These are phyloP conservation scores for Cupressus sempervirens DNA, from an alignment of 75 land plant species.

Conservation along the genomic window DNA sequence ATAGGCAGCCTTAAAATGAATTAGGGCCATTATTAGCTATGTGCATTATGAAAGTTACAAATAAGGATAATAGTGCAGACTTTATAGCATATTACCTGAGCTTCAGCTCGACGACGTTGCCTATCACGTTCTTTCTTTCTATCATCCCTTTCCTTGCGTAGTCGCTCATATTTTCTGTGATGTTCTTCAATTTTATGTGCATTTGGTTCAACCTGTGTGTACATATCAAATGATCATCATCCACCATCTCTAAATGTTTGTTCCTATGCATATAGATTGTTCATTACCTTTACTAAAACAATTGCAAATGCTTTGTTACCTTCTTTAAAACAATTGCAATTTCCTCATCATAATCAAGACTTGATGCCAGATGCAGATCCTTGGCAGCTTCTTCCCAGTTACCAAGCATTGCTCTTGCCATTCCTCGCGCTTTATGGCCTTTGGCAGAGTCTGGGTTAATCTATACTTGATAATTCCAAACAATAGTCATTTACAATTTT, in stretches of 20 bases:
- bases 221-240: not conserved
- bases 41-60: not conserved
- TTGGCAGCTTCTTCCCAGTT: conserved; percentile 94
- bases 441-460: conserved; percentile 97
- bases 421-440: conserved; percentile 88
- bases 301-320: too few species aligned
- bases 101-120: conserved; percentile 72
- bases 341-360: conserved; percentile 94
- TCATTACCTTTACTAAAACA: conserved; percentile 72
- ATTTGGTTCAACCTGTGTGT: conserved; percentile 88
- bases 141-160: conserved; percentile 74
- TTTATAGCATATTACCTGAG: conserved; percentile 51
- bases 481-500: not conserved
- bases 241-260: not conserved
- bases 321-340: conserved; percentile 68
- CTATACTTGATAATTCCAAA: conserved; percentile 29
- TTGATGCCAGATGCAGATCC: conserved; percentile 88
- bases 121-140: conserved; percentile 68
- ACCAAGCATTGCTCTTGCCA: conserved; percentile 82
- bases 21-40: not conserved
- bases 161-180: conserved; percentile 78
- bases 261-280: not conserved
- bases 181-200: conserved; percentile 94
- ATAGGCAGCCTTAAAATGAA: conserved; percentile 72
- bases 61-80: not conserved